Percentiles rank a stretch among this genome's conserved stretches.
Conservation (phyloP, 345 rosid genomes). For the Melastoma malabathricum region DNA sequence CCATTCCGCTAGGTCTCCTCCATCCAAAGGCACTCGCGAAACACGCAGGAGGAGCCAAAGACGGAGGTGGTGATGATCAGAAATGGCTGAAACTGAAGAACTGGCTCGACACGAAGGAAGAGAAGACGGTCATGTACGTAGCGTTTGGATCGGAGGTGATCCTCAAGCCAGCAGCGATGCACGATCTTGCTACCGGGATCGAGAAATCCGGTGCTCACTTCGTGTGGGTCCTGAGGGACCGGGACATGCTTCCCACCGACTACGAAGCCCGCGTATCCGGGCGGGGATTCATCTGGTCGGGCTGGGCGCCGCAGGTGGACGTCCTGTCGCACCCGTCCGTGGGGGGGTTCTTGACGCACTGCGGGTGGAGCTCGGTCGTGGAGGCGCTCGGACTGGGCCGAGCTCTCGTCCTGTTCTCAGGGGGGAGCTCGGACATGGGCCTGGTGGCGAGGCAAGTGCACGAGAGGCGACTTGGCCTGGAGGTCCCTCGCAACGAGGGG, state of each 20-base stretch:
- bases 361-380: constrained; percentile 13
- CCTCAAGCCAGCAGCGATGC: constrained; percentile 5
- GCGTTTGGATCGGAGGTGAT: constrained; percentile 12
- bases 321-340: constrained; percentile 13
- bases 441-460: constrained; percentile 9
- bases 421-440: constrained; percentile 6
- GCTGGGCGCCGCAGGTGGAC: constrained; percentile 13
- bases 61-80: neutral
- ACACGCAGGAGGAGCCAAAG: too few relatives aligned
- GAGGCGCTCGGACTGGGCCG: constrained; percentile 13
- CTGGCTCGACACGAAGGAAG: constrained; percentile 2
- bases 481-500: constrained; percentile 9
- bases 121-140: constrained; percentile 8
- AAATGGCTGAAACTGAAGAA: neutral
- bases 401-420: constrained; percentile 8
- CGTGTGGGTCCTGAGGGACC: constrained; percentile 12
- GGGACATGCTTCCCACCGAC: constrained; percentile 2
- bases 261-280: constrained; percentile 5
- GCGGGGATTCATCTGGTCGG: constrained; percentile 8
- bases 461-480: constrained; percentile 7
- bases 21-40: neutral
- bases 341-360: constrained; percentile 21
- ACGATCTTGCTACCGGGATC: constrained; percentile 13
- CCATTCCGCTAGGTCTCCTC: constrained; percentile 4
- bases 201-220: constrained; percentile 13